Evolutionary conservation across 768 basidiomycete species (phyloP), one percentile per base, ranked within the genome.

Genomic region (Naganishia vishniacii): DNA sequence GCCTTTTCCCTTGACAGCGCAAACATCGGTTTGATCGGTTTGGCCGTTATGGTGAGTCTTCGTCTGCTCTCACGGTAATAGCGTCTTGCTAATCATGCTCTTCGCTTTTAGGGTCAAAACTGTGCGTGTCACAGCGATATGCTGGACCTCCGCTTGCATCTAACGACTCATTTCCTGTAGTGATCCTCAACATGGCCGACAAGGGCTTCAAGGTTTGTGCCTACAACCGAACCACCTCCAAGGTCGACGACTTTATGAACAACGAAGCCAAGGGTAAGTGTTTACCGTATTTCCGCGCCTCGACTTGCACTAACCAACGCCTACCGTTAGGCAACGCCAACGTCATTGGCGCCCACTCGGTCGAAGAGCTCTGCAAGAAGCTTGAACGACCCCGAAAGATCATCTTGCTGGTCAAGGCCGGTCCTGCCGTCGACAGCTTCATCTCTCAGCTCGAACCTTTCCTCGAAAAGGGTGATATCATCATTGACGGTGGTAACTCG

Each of bases 401-500:
- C 78, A 85, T 99, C 77, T 87, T 99, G 67, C 90, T 99, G 75
- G 95, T 99, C 80, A 97, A 98, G 83, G 95, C 95, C 66, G 95
- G 95, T 66, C 78, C 84, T 65, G 94, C 95, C 69, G 95, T 99
- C 65, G 95, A 99, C 80, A 84, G 85, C 75, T 98, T 98, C 81
- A 99, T 99, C 79, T 67, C 67, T 47, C 88, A 91, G 79, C 87
- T 98, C 66, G 83, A 83, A 65, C 92, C 94, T 61, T 80, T 87
- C 78, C 88, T 99, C 70, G 93, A 97, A 78, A 78, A 85, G 74
- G 95, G 95, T 71, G 95, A 99, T 80, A 98, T 99, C 82, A 84
- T 99, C 82, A 97, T 99, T 71, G 95, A 99, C 78, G 95, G 95
- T 73, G 95, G 95, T 73, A 99, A 99, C 81, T 97, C 94, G 47